These are phyloP conservation scores for Neurospora sp. DNA, from an alignment of 495 filamentous ascomycete species.

Conservation along the genomic window DNA sequence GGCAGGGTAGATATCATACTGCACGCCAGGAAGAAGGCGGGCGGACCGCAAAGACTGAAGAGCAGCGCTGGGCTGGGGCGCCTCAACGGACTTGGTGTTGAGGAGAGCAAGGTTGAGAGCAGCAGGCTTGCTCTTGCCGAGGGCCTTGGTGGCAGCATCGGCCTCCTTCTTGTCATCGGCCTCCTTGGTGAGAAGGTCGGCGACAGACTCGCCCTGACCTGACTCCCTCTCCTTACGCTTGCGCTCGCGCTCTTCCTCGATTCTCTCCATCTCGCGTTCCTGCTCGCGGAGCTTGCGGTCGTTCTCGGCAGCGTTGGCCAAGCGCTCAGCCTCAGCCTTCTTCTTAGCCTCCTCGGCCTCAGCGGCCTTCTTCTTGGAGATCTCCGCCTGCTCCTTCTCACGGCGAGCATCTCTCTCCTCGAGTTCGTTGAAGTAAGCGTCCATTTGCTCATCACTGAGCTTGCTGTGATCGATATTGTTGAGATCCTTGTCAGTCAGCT, in stretches of 20 bases:
- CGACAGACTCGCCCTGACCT: slow-evolving; percentile 16
- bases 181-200: slow-evolving; percentile 29
- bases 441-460: slow-evolving; percentile 22
- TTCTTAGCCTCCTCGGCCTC: slow-evolving; percentile 48
- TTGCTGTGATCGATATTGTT: neutral
- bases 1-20: slow-evolving; percentile 65
- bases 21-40: slow-evolving; percentile 54
- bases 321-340: slow-evolving; percentile 40
- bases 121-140: slow-evolving; percentile 58
- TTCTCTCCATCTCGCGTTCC: slow-evolving; percentile 45
- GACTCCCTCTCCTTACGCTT: slow-evolving; percentile 28
- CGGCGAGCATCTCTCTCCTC: slow-evolving; percentile 43
- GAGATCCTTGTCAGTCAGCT: slow-evolving; percentile 17
- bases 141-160: slow-evolving; percentile 30
- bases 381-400: slow-evolving; percentile 48
- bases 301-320: slow-evolving; percentile 35
- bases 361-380: slow-evolving; percentile 41
- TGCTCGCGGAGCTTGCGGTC: slow-evolving; percentile 47
- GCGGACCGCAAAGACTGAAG: slow-evolving; percentile 85
- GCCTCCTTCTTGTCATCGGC: slow-evolving; percentile 34
- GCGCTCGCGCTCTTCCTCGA: slow-evolving; percentile 46
- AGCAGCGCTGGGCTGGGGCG: slow-evolving; percentile 80
- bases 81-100: slow-evolving; percentile 72
- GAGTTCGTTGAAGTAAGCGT: slow-evolving; percentile 41
- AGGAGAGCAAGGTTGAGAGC: slow-evolving; percentile 68